These are phyloP conservation scores for Annulohypoxylon moriforme DNA, from an alignment of 495 filamentous ascomycete species.

Conservation along the genomic window DNA sequence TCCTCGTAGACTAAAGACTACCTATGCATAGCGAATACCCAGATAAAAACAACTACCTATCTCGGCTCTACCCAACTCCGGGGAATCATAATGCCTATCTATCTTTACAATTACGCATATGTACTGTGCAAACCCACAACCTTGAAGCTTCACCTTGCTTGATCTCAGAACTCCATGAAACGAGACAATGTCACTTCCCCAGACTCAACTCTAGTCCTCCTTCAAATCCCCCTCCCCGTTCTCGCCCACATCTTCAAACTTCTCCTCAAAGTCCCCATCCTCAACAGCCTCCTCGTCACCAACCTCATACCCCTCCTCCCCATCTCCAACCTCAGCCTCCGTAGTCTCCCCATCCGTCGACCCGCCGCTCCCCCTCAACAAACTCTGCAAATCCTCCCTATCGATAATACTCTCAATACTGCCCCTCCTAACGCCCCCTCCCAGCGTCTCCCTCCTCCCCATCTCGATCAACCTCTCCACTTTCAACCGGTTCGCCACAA, in stretches of 20 bases:
- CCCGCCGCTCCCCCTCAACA: conserved; percentile 41
- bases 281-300: conserved; percentile 30
- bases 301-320: conserved; percentile 3
- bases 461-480: conserved; percentile 83
- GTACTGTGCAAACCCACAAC: background rate
- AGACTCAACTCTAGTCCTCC: conserved; percentile 11
- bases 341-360: conserved; percentile 47
- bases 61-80: background rate
- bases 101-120: background rate
- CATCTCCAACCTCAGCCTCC: conserved; percentile 18
- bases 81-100: background rate
- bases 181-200: no score
- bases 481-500: conserved; percentile 85
- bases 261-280: conserved; percentile 22
- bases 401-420: conserved; percentile 60
- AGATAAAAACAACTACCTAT: background rate
- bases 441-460: conserved; percentile 70
- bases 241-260: conserved; percentile 18
- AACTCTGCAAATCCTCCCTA: conserved; percentile 55
- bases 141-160: background rate
- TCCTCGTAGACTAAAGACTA: background rate
- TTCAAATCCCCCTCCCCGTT: conserved; percentile 7
- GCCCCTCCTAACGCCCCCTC: conserved; percentile 50
- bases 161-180: background rate
- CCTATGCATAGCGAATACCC: background rate